Base-by-base conservation (phyloP, 192 early-diverging fungal genomes). In the Coemansia sp. region DNA sequence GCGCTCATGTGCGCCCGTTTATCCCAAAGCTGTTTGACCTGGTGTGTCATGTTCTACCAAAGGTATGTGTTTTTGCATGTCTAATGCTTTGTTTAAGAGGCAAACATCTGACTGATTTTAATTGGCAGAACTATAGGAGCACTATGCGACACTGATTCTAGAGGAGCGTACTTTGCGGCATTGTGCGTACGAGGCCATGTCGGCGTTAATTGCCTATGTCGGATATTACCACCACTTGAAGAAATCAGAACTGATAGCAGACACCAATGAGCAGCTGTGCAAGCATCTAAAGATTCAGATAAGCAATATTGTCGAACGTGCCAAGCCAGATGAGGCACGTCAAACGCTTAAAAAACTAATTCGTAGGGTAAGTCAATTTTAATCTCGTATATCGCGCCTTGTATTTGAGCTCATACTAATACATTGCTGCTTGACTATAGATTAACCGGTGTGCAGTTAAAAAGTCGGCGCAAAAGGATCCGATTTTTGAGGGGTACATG, bases 161-260 rank as follows among this genome's bases (percentile, higher is more conserved):
- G 63, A 66, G 45, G 65, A 72, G 37, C 9, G 29, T 2, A 29
- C 39, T 21, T 48, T 74, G 27, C 67, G 72, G 1, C 51, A 39
- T 39, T 47, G 48, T 56, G 77, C 68, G 1, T 65, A 67, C 23
- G 65, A 71, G 15, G 72, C 72, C 0, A 41, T 80, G 22, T 67
- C 65, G 4, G 62, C 65, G 7, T 19, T 75, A 4, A 69, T 57
- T 17, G 60, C 65, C 10, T 75, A 52, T 55, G 58, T 70, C n/a
- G 60, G 72, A n/a, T 81, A 81, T 51, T 81, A 81, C 35, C 63
- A 72, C 41, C 32, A 47, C 17, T 24, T 81, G 5, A 63, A 63
- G 2, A 25, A 54, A 1, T 69, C 66, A 0, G 72, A 71, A 37
- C 17, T 80, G 57, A 67, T 80, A 22, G 63, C 53, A 4, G 32